Evolutionary conservation across 2,329 filamentous ascomycete species (phyloP), one percentile per base, ranked within the genome.

Genomic region (Lasiodiplodia sp.): DNA sequence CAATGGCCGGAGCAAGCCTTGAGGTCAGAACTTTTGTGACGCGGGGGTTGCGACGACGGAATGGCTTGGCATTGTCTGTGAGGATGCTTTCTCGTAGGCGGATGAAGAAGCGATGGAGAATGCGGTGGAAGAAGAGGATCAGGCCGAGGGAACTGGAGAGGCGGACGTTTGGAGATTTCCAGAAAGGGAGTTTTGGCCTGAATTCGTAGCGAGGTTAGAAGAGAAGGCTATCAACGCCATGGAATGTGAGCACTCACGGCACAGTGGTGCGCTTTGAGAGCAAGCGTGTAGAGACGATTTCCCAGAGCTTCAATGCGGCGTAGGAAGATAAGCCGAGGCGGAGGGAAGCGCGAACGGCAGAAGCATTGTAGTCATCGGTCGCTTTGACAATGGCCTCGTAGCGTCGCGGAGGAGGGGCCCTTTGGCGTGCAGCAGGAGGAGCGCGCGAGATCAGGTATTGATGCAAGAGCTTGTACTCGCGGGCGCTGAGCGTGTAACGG

Each of bases 31-130:
- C 88, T 23, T 84, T 85, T 0, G 92, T 87, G 14, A 94, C 88
- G 21, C 88, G 87, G 0, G 94, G 94, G 75, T 98, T 97, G 66
- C 95, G 91, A 68, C 86, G 84, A 16, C 94, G 88, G 80, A 98
- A 97, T 0, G 92, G 91, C 67, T 87, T 86, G 1, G 94, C 93
- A 68, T 92, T 88, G n/a, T 92, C 87, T 44, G 91, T 90, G 52
- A 96, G 88, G 4, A 99, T 85, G 71, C 93, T 93, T 1, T 87
- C 85, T 58, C 95, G 90, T 53, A 98, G 83, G 34, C 93, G 88
- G 31, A 88, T 87, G 74, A 98, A 92, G 84, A 98, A 97, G 69
- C 95, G 92, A 81, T 95, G 93, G 31, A 98, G 88, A 0, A 97
- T 85, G 37, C 96, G 89, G 78, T 99, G 96, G 70, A 97, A 88